phyloP scores from a whole-genome alignment of 2,329 filamentous ascomycete genomes.

The Ascochyta lentis region DNA sequence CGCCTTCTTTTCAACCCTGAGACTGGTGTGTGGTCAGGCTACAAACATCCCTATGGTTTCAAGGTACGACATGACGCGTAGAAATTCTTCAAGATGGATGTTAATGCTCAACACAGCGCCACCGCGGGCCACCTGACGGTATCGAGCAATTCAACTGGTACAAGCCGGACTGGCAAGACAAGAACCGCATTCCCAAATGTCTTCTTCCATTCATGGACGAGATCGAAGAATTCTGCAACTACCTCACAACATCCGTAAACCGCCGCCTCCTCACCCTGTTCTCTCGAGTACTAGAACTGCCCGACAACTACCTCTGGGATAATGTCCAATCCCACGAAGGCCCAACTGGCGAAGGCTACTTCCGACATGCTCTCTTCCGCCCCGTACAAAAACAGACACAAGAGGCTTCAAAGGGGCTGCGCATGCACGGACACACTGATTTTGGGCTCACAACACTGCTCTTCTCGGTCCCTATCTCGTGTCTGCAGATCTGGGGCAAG shows the following conservation, averaged over 20 bases:
- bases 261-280: constrained; percentile 42
- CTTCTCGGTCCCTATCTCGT: constrained; percentile 34
- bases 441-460: constrained; percentile 35
- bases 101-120: constrained; percentile 27
- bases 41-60: constrained; percentile 58
- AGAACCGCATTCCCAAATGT: constrained; percentile 55
- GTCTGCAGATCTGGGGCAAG: constrained; percentile 33
- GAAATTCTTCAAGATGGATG: not conserved
- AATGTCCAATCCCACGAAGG: constrained; percentile 32
- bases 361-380: constrained; percentile 33
- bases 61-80: constrained; percentile 38
- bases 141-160: constrained; percentile 65
- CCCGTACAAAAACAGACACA: constrained; percentile 32
- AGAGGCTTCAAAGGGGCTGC: constrained; percentile 35
- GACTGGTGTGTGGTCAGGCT: constrained; percentile 58
- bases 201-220: constrained; percentile 60
- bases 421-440: constrained; percentile 43
- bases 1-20: constrained; percentile 57
- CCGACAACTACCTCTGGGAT: constrained; percentile 33
- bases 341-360: constrained; percentile 33
- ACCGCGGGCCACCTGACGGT: constrained; percentile 54
- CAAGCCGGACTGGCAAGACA: constrained; percentile 54
- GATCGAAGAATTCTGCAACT: constrained; percentile 56
- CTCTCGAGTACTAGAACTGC: constrained; percentile 32
- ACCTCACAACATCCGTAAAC: constrained; percentile 58